Percentiles rank a stretch among this genome's conserved stretches.
Evolutionary conservation across 2,329 filamentous ascomycete species (phyloP).

Genomic region (Paecilomyces formosus): DNA sequence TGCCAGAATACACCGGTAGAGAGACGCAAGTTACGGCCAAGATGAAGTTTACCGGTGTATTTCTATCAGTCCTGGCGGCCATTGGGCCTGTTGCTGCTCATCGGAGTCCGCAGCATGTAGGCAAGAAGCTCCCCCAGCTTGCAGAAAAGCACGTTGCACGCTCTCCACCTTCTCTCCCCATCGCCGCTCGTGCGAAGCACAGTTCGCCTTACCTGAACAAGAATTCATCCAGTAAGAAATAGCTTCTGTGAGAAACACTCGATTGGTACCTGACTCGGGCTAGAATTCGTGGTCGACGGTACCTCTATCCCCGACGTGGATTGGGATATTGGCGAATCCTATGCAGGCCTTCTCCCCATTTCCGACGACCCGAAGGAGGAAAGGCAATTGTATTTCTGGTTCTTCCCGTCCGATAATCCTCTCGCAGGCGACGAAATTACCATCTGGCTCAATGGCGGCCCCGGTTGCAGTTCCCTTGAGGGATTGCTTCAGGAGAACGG

Average conservation of each 20-base stretch:
- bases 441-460: slow-evolving; percentile 47
- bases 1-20: not conserved
- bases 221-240: not conserved
- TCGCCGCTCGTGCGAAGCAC: not conserved
- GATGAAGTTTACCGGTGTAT: not conserved
- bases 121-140: not conserved
- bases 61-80: not conserved
- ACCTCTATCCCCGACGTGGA: slow-evolving; percentile 56
- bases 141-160: not conserved
- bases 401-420: slow-evolving; percentile 38
- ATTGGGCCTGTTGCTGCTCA: not conserved
- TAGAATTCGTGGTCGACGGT: not conserved
- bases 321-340: slow-evolving; percentile 56
- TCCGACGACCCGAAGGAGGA: slow-evolving; percentile 35
- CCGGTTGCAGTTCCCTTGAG: slow-evolving; percentile 52
- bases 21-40: not conserved
- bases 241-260: not conserved
- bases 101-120: not conserved
- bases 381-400: slow-evolving; percentile 41
- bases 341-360: slow-evolving; percentile 48
- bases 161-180: not conserved
- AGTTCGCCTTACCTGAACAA: not conserved
- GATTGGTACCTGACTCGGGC: not conserved
- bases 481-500: slow-evolving; percentile 72
- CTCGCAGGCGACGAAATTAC: slow-evolving; percentile 36